Evolutionary conservation across 345 rosid genomes (phyloP).

Genomic region (Eucalyptus sideroxylon): DNA sequence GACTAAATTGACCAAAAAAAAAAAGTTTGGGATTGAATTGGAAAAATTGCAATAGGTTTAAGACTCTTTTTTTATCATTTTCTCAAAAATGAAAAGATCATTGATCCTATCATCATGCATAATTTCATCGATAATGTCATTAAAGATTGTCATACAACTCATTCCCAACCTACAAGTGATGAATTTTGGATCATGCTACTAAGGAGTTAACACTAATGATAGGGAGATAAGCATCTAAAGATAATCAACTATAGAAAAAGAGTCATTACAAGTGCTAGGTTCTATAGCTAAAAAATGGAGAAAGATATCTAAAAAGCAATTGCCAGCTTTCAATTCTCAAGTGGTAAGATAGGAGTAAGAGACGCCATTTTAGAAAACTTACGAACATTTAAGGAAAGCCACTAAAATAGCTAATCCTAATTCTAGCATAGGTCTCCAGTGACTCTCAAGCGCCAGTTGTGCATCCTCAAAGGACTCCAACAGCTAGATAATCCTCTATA

Average conservation of each 20-base stretch:
- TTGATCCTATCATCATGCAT: background rate
- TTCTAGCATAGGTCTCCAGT: no score
- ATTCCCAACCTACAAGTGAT: background rate
- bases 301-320: background rate
- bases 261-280: background rate
- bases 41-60: no score
- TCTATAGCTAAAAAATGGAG: no score
- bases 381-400: background rate
- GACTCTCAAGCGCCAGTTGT: no score
- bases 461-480: no score
- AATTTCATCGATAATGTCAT: fast-evolving
- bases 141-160: background rate
- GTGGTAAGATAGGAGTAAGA: background rate
- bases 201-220: background rate
- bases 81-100: background rate
- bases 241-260: background rate
- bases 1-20: no score
- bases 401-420: no score
- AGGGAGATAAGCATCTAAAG: background rate
- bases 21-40: no score
- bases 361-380: background rate
- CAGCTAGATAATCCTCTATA: no score
- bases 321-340: no score
- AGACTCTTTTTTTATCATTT: no score
- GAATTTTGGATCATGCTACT: background rate